These are phyloP conservation scores for Suillus tomentosus DNA, from an alignment of 768 basidiomycete genomes.

Conservation along the genomic window DNA sequence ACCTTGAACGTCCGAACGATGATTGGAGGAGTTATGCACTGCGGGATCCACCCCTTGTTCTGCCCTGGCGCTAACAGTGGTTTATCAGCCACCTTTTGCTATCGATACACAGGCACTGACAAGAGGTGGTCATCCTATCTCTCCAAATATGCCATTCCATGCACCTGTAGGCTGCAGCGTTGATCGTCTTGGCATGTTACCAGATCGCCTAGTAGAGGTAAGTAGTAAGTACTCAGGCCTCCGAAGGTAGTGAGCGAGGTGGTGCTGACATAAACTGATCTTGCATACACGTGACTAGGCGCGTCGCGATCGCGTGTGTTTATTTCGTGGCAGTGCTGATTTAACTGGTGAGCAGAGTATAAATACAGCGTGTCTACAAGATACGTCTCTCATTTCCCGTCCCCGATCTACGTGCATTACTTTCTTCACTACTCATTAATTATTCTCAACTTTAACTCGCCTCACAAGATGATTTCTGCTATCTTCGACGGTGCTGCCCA, in stretches of 20 bases:
- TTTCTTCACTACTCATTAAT: not conserved
- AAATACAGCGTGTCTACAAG: not conserved
- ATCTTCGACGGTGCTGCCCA: not conserved
- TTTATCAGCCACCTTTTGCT: not conserved
- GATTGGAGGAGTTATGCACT: not conserved
- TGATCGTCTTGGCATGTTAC: not conserved
- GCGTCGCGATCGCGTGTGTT: not conserved
- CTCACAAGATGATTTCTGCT: not conserved
- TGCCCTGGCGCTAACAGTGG: no score
- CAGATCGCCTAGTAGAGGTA: no score
- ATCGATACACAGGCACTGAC: not conserved
- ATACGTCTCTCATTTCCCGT: not conserved
- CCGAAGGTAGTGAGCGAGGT: no score
- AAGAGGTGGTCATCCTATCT: not conserved
- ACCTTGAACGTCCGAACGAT: not conserved
- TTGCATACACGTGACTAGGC: not conserved
- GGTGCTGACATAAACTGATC: not conserved
- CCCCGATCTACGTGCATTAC: not conserved
- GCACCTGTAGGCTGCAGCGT: not conserved
- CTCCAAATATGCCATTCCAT: not conserved
- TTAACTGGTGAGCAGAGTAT: not conserved
- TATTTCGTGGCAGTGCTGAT: not conserved
- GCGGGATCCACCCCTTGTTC: not conserved
- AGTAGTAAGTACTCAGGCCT: no score
- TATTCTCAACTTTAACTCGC: not conserved